phyloP scores from a whole-genome alignment of 2,329 filamentous ascomycete species.

The Trichophyton rubrum region DNA sequence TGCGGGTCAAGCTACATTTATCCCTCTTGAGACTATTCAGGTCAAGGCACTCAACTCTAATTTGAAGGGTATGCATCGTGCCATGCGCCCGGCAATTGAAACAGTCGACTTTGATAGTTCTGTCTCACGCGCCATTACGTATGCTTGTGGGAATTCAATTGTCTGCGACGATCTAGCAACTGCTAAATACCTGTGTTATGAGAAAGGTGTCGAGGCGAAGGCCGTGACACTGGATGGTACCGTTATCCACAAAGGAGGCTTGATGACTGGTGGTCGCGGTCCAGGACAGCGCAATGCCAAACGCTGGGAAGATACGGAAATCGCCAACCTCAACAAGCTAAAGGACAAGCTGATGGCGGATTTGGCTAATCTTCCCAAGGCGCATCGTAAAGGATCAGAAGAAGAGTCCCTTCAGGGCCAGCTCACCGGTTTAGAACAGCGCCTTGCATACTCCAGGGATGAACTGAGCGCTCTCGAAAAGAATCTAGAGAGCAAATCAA shows the following conservation, averaged over 20 bases:
- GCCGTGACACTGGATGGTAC: conserved; percentile 91
- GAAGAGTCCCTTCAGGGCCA: conserved; percentile 75
- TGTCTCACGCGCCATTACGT: conserved; percentile 83
- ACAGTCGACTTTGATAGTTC: conserved; percentile 86
- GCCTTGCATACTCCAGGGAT: conserved; percentile 55
- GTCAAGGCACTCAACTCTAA: conserved; percentile 82
- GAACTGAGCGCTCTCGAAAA: conserved; percentile 68
- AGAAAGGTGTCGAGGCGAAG: conserved; percentile 74
- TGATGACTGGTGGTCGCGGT: conserved; percentile 90
- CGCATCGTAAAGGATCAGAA: conserved; percentile 59
- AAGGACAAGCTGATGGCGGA: conserved; percentile 66
- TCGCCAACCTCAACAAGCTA: conserved; percentile 69
- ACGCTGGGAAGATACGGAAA: conserved; percentile 78
- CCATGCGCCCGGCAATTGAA: conserved; percentile 79
- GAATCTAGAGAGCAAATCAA: conserved; percentile 73
- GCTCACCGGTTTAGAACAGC: conserved; percentile 65
- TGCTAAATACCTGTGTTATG: conserved; percentile 81
- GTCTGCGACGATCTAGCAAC: conserved; percentile 80
- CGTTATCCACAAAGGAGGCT: conserved; percentile 88
- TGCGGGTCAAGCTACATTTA: conserved; percentile 79
- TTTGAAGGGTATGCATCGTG: conserved; percentile 75
- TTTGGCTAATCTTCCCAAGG: conserved; percentile 65
- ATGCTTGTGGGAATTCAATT: conserved; percentile 87
- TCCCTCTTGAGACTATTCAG: conserved; percentile 94
- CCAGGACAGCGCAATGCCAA: conserved; percentile 63